Base-by-base conservation (phyloP, 305 asterid genomes). In the Plantago lanceolata region DNA sequence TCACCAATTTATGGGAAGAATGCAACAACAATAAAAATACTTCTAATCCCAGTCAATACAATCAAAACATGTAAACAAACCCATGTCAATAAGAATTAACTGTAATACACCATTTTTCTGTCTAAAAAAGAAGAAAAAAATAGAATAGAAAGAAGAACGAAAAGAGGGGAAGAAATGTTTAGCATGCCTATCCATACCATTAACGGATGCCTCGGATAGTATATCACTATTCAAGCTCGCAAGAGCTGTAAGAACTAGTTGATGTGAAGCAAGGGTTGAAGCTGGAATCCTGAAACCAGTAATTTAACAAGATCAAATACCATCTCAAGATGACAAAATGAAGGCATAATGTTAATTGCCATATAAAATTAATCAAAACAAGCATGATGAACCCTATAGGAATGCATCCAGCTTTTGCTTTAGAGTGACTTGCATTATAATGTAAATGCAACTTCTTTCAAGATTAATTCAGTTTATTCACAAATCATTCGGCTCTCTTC, bases 141-240 rank as follows among this genome's bases (percentile, higher is more conserved):
- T 8, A 7, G 9, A 33, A 7, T 1, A 33, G 40, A 33, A 1
- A 7, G 11, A 40, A 40, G 47, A 12, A 12, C 47, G 16, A 11
- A 12, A 9, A 18, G 33, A 47, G 59, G 47, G 11, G 55, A 69
- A 65, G 61, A 67, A 69, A 29, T 49, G 71, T 64, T 53, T 43
- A 71, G 72, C 72, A 73, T 56, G 69, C 58, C 26, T 24, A 48
- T 67, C 64, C 78, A 57, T 86, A 94, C 99, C 99, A 80, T 94
- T 90, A 65, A 90, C 96, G 31, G 97, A 79, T 59, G 97, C 97
- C 85, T 90, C 99, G 0, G 85, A 90, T 68, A 85, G 81, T 75
- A 86, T 73, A 35, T 90, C 96, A 69, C 82, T 80, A 61, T 73
- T 82, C 95, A 94, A 83, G 86, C 94, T 84, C 79, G 97, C 81